Percentiles rank a stretch among this genome's conserved stretches.
Evolutionary conservation across 495 filamentous ascomycete species (phyloP).

Genomic region (Xylaria intraflava): DNA sequence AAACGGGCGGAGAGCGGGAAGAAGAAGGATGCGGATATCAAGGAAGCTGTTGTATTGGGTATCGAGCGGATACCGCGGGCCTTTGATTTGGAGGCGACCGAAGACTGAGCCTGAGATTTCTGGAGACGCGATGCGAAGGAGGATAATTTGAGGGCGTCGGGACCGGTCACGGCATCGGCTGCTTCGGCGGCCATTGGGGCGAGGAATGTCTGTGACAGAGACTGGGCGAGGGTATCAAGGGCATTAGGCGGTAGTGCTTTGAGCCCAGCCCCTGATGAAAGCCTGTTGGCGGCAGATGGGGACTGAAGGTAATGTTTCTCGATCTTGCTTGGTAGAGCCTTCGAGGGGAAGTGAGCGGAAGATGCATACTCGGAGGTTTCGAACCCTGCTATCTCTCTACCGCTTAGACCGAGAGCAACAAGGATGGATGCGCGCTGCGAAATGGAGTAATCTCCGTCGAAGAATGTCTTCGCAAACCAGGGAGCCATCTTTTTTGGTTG

Average conservation of each 20-base stretch:
- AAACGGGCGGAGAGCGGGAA: conserved; percentile 61
- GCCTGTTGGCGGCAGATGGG: conserved; percentile 11
- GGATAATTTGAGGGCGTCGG: conserved; percentile 71
- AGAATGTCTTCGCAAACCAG: conserved; percentile 80
- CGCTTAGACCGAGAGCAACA: conserved; percentile 71
- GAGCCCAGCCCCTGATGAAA: conserved; percentile 23
- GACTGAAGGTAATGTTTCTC: conserved; percentile 41
- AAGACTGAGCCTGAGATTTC: conserved; percentile 9
- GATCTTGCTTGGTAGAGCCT: conserved; percentile 55
- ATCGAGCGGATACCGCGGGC: conserved; percentile 56
- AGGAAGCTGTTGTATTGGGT: conserved; percentile 65
- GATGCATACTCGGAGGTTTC: conserved; percentile 53
- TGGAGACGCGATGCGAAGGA: conserved; percentile 40
- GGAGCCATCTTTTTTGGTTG: conserved; percentile 70
- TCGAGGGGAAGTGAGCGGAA: conserved; percentile 59
- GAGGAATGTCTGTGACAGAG: conserved; percentile 63
- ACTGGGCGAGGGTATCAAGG: conserved; percentile 52
- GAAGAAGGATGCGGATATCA: conserved; percentile 75
- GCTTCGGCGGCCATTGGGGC: conserved; percentile 71
- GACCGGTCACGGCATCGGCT: conserved; percentile 63
- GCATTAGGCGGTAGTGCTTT: conserved; percentile 51
- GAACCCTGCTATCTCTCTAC: conserved; percentile 82
- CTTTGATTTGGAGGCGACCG: conserved; percentile 16
- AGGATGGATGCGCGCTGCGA: conserved; percentile 75
- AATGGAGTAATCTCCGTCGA: conserved; percentile 84